Percentiles rank a stretch among this genome's conserved stretches.
Conservation (phyloP, 805 yeast genomes). For the Candida montana region DNA sequence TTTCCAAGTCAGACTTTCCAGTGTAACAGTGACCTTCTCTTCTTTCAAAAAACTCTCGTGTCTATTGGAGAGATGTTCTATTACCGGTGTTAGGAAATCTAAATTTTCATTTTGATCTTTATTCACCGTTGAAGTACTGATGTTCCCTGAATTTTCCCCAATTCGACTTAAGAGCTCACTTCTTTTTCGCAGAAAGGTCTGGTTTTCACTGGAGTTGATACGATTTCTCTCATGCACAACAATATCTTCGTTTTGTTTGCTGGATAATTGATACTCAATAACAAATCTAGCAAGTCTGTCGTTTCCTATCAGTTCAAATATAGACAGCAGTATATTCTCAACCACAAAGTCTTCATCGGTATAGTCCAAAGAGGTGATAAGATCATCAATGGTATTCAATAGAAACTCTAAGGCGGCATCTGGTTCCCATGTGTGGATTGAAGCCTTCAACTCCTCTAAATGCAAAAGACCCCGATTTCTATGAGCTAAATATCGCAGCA, state of each 20-base stretch:
- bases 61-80: constrained; percentile 9
- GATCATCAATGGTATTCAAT: constrained; percentile 46
- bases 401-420: constrained; percentile 9
- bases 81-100: constrained; percentile 16
- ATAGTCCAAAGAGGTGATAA: constrained; percentile 58
- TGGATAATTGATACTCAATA: constrained; percentile 53
- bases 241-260: constrained; percentile 38
- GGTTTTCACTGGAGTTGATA: constrained; percentile 7
- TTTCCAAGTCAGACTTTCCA: constrained; percentile 27
- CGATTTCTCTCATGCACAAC: constrained; percentile 21
- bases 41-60: constrained; percentile 6
- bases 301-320: constrained; percentile 46
- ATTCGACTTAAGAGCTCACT: constrained; percentile 5
- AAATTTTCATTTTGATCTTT: background rate
- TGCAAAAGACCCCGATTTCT: constrained; percentile 78
- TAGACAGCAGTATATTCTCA: constrained; percentile 42
- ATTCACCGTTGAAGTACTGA: background rate
- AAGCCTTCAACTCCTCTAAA: constrained; percentile 32
- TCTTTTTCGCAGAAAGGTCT: constrained; percentile 12
- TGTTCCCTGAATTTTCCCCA: background rate
- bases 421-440: constrained; percentile 10
- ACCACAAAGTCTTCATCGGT: constrained; percentile 61
- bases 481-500: constrained; percentile 69
- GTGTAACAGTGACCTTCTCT: constrained; percentile 10
- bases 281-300: constrained; percentile 47